Percentiles rank a stretch among this genome's conserved stretches.
Evolutionary conservation across 2,329 filamentous ascomycete genomes (phyloP).

Genomic region (Talaromyces marneffei): DNA sequence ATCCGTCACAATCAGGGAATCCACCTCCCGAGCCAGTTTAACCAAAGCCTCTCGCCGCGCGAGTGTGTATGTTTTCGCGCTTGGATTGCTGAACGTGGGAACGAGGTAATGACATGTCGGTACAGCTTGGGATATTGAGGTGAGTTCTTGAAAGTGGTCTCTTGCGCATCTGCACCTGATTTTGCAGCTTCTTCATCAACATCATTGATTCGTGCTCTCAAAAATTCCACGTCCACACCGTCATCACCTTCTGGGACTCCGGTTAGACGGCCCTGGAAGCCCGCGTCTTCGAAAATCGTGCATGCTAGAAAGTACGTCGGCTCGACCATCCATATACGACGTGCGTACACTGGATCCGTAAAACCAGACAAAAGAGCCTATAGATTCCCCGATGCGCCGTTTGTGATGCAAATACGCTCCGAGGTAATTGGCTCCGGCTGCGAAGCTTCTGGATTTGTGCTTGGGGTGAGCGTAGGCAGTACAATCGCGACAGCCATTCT

Average conservation of each 20-base stretch:
- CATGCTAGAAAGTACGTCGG: slow-evolving; percentile 3
- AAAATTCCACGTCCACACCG: not conserved
- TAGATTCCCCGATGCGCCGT: not conserved
- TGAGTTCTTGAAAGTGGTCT: not conserved
- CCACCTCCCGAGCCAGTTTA: not conserved
- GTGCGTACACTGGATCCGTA: not conserved
- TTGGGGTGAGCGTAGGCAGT: not conserved
- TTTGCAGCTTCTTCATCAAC: not conserved
- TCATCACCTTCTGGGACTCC: not conserved
- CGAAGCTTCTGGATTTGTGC: not conserved
- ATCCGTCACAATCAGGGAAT: not conserved
- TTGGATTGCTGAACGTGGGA: slow-evolving; percentile 1
- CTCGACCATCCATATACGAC: not conserved
- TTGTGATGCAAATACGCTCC: slow-evolving; percentile 3
- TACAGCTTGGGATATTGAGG: not conserved
- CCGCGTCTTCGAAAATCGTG: not conserved
- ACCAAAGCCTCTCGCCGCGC: not conserved
- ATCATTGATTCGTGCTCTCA: not conserved
- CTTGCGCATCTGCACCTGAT: not conserved
- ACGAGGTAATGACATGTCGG: slow-evolving; percentile 4
- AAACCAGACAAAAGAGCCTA: not conserved
- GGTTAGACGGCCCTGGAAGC: not conserved
- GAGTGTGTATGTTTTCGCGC: not conserved
- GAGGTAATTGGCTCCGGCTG: not conserved
- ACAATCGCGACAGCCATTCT: not conserved